Evolutionary conservation across 345 rosid genomes (phyloP), one percentile per base, ranked within the genome.

Genomic region (Hibiscus syriacus): DNA sequence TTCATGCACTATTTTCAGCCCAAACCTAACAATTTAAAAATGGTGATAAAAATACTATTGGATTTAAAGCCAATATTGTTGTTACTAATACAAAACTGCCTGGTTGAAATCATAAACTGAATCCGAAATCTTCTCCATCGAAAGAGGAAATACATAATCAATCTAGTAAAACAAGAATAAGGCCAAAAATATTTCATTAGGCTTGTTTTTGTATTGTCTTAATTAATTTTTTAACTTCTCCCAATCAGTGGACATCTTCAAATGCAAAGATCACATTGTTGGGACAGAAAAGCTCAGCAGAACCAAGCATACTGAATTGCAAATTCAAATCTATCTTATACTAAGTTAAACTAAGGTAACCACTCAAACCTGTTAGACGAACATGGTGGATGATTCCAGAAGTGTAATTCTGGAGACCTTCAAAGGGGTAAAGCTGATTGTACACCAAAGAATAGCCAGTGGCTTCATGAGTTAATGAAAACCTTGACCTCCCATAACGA

Each of bases 321-420:
- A 11, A 20, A 22, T 38, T 20, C 19, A 59, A 59, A 59, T 34
- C 45, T 11, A 36, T 19, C 36, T 38, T 48, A 60, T 23, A 60
- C 23, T 1, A 5, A 8, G 13, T 58, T 32, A 32, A 58, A 58
- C 17, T 11, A 39, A 38, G 16, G 22, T 22, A 61, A 63, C 0
- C 13, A 16, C n/a, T 32, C 22, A 26, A 32, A 82, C 87, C 86
- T 48, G 75, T 81, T 46, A 90, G 88, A 76, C 80, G 89, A 72
- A 86, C 98, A 66, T 86, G 97, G 80, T 93, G 96, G 26, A 90
- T 93, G 50, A 85, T 85, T 4, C 98, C 96, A 43, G 97, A 90
- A 78, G 96, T 80, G 55, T 90, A 93, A 74, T 86, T 87, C 62
- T 82, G 79, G 53, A 84, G 80, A 39, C 87, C 89, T 38, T 80